A percentile compares a stretch with the other conserved stretches of the same genome.
Evolutionary conservation across 73 alveolate genomes (phyloP).

Genomic region (Blepharisma japonicum): DNA sequence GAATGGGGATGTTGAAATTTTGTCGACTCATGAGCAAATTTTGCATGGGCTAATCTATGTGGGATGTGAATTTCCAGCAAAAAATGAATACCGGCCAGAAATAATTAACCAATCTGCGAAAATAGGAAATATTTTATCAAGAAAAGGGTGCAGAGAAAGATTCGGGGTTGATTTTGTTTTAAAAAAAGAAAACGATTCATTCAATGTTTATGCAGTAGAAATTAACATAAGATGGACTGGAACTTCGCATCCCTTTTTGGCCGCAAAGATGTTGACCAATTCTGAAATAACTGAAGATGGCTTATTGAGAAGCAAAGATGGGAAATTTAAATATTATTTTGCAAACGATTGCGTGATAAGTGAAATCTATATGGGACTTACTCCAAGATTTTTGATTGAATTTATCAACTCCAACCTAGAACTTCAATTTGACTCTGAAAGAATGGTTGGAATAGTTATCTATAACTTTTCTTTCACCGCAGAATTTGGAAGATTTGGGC

Average conservation of each 20-base stretch:
- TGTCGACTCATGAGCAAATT: conserved; percentile 3
- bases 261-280: too few relatives aligned
- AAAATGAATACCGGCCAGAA: neutral
- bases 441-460: too few relatives aligned
- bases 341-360: too few relatives aligned
- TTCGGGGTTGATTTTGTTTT: neutral
- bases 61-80: conserved; percentile 16
- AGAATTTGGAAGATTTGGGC: too few relatives aligned
- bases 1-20: neutral
- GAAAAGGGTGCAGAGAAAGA: conserved; percentile 9
- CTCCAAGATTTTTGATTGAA: too few relatives aligned
- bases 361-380: too few relatives aligned
- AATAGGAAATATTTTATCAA: neutral
- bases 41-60: neutral
- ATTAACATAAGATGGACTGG: conserved; percentile 2
- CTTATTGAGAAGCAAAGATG: too few relatives aligned
- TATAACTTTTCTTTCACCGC: too few relatives aligned
- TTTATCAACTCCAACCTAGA: too few relatives aligned
- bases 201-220: neutral
- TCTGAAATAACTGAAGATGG: too few relatives aligned
- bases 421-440: too few relatives aligned
- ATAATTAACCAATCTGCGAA: neutral
- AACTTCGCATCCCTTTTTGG: neutral
- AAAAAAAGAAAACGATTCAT: neutral
- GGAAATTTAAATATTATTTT: too few relatives aligned